Percentiles rank a stretch among this genome's conserved stretches.
Conservation (phyloP, 148 eudicot genomes). For the Camellia japonica region DNA sequence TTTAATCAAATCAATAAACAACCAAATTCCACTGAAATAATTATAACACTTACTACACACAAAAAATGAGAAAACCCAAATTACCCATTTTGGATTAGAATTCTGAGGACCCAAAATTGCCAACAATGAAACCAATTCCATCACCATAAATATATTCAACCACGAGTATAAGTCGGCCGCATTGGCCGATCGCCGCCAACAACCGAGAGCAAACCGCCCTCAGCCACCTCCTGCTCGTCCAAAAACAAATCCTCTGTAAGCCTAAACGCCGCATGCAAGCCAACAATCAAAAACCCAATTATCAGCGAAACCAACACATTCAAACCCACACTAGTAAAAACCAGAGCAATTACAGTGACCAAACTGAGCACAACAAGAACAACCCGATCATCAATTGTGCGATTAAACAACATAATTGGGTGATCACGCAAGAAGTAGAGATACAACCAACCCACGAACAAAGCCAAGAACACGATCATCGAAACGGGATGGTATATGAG, state of each 20-base stretch:
- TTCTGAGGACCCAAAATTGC: background rate
- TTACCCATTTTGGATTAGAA: background rate
- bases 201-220: slow-evolving; percentile 51
- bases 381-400: slow-evolving; percentile 46
- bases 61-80: background rate
- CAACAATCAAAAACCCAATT: slow-evolving; percentile 40
- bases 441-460: slow-evolving; percentile 49
- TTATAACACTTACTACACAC: background rate
- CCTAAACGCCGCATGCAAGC: slow-evolving; percentile 52
- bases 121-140: background rate
- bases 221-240: slow-evolving; percentile 51
- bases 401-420: slow-evolving; percentile 30
- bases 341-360: slow-evolving; percentile 55
- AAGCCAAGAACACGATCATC: slow-evolving; percentile 53
- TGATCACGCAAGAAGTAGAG: slow-evolving; percentile 51
- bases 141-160: slow-evolving; percentile 20
- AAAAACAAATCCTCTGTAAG: slow-evolving; percentile 59
- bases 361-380: slow-evolving; percentile 39
- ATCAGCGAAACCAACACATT: slow-evolving; percentile 53
- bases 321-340: slow-evolving; percentile 51
- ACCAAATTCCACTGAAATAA: background rate
- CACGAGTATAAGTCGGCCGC: slow-evolving; percentile 27
- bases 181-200: slow-evolving; percentile 36
- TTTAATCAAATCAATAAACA: background rate
- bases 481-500: slow-evolving; percentile 68